These are phyloP conservation scores for Pseudophaeomoniella oleicola DNA, from an alignment of 2,329 filamentous ascomycete genomes.

Conservation along the genomic window DNA sequence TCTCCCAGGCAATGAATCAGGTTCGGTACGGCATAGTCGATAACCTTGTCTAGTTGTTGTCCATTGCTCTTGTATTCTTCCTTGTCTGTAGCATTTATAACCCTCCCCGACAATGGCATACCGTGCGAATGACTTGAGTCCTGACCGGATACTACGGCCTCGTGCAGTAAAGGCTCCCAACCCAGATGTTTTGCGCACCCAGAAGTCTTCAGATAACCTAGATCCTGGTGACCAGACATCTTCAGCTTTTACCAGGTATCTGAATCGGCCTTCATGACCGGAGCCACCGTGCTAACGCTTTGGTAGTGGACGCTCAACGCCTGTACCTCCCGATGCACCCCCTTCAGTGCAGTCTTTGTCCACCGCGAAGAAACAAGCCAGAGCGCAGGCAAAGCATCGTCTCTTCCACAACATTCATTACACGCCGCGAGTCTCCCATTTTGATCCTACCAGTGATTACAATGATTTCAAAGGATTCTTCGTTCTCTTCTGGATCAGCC, in stretches of 20 bases:
- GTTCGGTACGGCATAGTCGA: too few species aligned
- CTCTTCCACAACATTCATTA: conserved; percentile 92
- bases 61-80: too few species aligned
- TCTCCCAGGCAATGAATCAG: too few species aligned
- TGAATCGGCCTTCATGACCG: not conserved
- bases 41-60: too few species aligned
- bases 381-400: conserved; percentile 65
- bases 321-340: conserved; percentile 77
- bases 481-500: conserved; percentile 91
- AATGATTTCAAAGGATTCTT: conserved; percentile 96
- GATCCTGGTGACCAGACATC: conserved; percentile 16
- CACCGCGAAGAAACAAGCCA: conserved; percentile 66
- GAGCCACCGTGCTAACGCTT: not conserved
- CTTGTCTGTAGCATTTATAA: too few species aligned
- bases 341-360: conserved; percentile 80
- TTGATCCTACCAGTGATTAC: conserved; percentile 84
- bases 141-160: conserved; percentile 16
- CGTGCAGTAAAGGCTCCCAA: conserved; percentile 17
- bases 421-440: conserved; percentile 80
- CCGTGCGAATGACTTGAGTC: conserved; percentile 5
- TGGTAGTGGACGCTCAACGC: conserved; percentile 64
- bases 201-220: conserved; percentile 10
- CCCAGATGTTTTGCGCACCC: conserved; percentile 6
- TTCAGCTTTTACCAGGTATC: conserved; percentile 22
- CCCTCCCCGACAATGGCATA: too few species aligned